Evolutionary conservation across 305 asterid species (phyloP), one percentile per base, ranked within the genome.

Genomic region (Salvia sclarea): DNA sequence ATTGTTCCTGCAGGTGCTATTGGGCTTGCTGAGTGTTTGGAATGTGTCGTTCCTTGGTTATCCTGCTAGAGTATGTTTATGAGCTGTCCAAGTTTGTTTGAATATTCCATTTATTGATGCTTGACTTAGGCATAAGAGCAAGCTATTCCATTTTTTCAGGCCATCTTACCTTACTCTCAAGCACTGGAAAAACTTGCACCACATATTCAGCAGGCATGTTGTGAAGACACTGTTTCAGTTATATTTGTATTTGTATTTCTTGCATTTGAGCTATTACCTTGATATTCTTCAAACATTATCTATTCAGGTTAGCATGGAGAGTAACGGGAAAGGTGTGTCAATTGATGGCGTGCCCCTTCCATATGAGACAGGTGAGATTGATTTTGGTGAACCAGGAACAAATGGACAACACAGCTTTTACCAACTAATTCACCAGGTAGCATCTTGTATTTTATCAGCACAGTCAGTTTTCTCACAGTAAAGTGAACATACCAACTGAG

Each of bases 351-450:
- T 79, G 53, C 96, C 92, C 54, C 99, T 95, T 79, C 97, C 98
- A 20, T 88, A 76, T 70, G 96, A 88, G 82, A 56, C 92, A 18
- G 99, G 99, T 82, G 99, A 95, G 82, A 95, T 95, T 80, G 99
- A 95, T 83, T 95, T 95, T 79, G 99, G 99, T 17, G 99, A 95
- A 82, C 99, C 98, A 50, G 98, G 99, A 76, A 95, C 98, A 66
- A 95, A 95, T 72, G 99, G 99, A 20, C 98, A 95, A 68, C 99
- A 95, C 85, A 95, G 99, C 84, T 95, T 95, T 84, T 91, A 95
- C 87, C 99, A 95, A 79, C 81, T 95, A 82, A 95, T 95, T 89
- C 99, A 95, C 83, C 99, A 95, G 98, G 99, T 91, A 81, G 59
- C 66, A 45, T 68, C 49, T 64, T 11, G 35, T 71, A n/a, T 64